These are phyloP conservation scores for Sabuloglossum arenarium DNA, from an alignment of 495 filamentous ascomycete species.

Conservation along the genomic window DNA sequence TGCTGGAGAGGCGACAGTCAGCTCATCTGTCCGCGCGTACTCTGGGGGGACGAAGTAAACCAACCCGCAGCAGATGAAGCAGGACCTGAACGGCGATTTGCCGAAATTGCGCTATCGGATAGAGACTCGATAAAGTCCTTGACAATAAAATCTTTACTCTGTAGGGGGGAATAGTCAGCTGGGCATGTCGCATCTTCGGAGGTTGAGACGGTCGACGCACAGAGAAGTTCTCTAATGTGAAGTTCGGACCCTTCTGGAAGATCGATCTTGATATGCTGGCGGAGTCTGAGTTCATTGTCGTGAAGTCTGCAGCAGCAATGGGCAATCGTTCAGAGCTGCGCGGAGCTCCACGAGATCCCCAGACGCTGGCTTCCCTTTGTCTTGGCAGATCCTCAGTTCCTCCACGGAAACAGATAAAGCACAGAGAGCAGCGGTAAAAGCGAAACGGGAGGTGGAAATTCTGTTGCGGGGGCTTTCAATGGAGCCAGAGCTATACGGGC, in stretches of 20 bases:
- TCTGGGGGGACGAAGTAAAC: not conserved
- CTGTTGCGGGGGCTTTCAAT: too few relatives aligned
- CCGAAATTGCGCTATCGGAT: conserved; percentile 60
- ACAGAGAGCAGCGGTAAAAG: too few relatives aligned
- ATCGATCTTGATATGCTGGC: conserved; percentile 26
- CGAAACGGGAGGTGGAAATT: not conserved
- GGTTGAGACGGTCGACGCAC: conserved; percentile 17
- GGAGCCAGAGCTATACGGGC: too few relatives aligned
- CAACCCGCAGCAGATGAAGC: conserved; percentile 14
- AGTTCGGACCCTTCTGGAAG: conserved; percentile 59
- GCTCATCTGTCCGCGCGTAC: not conserved
- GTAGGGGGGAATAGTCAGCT: conserved; percentile 1
- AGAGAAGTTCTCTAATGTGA: conserved; percentile 77
- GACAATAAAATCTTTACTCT: conserved; percentile 79
- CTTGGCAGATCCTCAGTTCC: not conserved
- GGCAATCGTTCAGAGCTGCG: too few relatives aligned
- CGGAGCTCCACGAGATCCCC: too few relatives aligned
- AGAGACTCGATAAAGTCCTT: conserved; percentile 92
- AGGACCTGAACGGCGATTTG: conserved; percentile 49
- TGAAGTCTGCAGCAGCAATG: too few relatives aligned
- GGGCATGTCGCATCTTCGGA: conserved; percentile 4
- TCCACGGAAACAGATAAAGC: too few relatives aligned
- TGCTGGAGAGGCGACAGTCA: conserved; percentile 17
- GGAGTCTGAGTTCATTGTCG: not conserved
- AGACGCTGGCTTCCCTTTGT: not conserved